Evolutionary conservation across 2,329 filamentous ascomycete genomes (phyloP).

Genomic region (Arthrobotrys sinensis): DNA sequence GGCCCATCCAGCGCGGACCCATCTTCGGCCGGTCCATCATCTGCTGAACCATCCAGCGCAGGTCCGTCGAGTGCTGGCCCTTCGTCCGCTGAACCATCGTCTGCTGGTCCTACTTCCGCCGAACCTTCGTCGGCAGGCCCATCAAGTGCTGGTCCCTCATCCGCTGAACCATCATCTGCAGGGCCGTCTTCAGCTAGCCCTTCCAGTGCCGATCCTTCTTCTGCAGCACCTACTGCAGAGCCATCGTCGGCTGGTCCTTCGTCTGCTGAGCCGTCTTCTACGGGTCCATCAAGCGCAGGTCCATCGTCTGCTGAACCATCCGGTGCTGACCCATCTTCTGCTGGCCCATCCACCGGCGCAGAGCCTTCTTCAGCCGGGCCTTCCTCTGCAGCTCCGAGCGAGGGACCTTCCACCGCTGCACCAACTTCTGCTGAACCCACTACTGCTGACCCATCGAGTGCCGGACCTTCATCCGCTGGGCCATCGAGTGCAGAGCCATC

Average conservation of each 20-base stretch:
- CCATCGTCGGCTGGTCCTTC: neutral
- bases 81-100: conserved; percentile 6
- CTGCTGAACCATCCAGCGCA: neutral
- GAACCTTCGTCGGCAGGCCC: neutral
- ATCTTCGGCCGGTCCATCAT: conserved; percentile 18
- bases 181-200: neutral
- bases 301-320: conserved; percentile 3
- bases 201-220: neutral
- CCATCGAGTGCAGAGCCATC: neutral
- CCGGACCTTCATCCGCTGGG: neutral
- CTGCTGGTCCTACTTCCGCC: neutral
- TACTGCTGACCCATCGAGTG: neutral
- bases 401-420: neutral
- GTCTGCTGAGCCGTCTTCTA: neutral
- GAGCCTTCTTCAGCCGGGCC: conserved; percentile 13
- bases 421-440: conserved; percentile 12
- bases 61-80: conserved; percentile 1
- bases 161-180: neutral
- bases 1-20: conserved; percentile 3
- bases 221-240: neutral
- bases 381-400: neutral
- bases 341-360: neutral
- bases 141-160: neutral
- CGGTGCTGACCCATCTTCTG: neutral
- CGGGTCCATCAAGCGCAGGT: conserved; percentile 21